Conservation (phyloP, 176 grass and related monocot genomes). For the Phragmites australis region DNA sequence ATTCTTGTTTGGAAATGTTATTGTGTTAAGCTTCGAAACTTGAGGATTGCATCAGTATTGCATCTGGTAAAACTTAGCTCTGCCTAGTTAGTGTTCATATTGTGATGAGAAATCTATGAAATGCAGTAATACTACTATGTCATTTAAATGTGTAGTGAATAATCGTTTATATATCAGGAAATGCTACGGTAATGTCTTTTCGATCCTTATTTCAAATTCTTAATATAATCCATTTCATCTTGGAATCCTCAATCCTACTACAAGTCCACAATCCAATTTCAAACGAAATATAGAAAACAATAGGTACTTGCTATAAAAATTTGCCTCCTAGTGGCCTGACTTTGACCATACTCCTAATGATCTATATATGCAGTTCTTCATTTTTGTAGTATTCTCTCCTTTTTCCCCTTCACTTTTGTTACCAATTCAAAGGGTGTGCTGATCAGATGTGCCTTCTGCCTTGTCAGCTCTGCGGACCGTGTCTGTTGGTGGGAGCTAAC, state of each 20-base stretch:
- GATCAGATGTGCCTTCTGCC: conserved; percentile 25
- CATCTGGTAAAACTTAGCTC: too few relatives aligned
- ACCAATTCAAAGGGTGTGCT: not conserved
- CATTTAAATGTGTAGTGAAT: not conserved
- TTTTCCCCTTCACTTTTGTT: conserved; percentile 6
- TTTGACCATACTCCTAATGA: not conserved
- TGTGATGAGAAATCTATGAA: too few relatives aligned
- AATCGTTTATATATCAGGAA: not conserved
- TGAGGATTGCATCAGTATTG: too few relatives aligned
- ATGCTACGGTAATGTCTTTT: not conserved
- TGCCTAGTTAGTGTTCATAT: too few relatives aligned
- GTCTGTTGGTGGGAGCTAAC: conserved; percentile 86
- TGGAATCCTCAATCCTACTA: not conserved
- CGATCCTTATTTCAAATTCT: not conserved
- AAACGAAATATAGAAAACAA: not conserved
- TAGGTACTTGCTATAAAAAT: not conserved
- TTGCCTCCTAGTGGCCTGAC: not conserved
- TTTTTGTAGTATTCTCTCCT: not conserved
- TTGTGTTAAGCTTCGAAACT: too few relatives aligned
- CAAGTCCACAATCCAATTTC: not conserved
- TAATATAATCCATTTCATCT: not conserved
- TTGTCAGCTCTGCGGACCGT: conserved; percentile 75
- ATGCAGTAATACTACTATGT: too few relatives aligned
- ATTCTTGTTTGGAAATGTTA: too few relatives aligned
- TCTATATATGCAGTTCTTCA: not conserved